Base-by-base conservation (phyloP, 148 eudicot species). In the Cornus suecica region DNA sequence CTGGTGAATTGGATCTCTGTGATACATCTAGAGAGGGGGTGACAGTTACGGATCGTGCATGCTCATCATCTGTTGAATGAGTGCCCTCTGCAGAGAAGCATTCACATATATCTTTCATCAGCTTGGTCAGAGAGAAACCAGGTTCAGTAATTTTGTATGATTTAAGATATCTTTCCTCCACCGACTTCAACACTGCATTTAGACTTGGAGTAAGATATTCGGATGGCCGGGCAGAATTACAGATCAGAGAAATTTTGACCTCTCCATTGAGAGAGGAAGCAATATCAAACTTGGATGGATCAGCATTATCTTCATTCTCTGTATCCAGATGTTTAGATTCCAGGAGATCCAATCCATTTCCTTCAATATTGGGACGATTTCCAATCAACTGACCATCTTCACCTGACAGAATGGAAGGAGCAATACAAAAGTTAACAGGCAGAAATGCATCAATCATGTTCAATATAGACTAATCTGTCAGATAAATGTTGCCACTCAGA, bases 231-330 rank as follows among this genome's bases (percentile, higher is more conserved):
- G 77, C 22, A 25, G 76, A 69, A 37, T 86, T 60, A 60, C 82
- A 70, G 18, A 24, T 73, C 65, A 83, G 70, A 25, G 86, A 83
- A 30, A 88, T 81, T 72, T 80, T 90, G 71, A 90, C 87, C 64
- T 85, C 79, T 66, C 94, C 94, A 15, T 81, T 58, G 4, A 74
- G 23, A 26, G 86, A 84, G 24, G 91, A 88, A 82, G 84, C 91
- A 75, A 90, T 82, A 18, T 87, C 91, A 66, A 82, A 48, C 14
- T 37, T 16, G 22, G 65, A 67, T 28, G 75, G 18, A 48, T 29
- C 73, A 48, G 37, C 25, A 70, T 48, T 41, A 48, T 16, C 62
- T 51, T 70, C 51, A 18, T 70, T 15, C 73, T 18, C 32, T 14
- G 22, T 37, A 52, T 20, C 63, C 52, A 54, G 58, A 23, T 75